Conservation (phyloP, 306 rosid species). For the Erythrophleum fordii region DNA sequence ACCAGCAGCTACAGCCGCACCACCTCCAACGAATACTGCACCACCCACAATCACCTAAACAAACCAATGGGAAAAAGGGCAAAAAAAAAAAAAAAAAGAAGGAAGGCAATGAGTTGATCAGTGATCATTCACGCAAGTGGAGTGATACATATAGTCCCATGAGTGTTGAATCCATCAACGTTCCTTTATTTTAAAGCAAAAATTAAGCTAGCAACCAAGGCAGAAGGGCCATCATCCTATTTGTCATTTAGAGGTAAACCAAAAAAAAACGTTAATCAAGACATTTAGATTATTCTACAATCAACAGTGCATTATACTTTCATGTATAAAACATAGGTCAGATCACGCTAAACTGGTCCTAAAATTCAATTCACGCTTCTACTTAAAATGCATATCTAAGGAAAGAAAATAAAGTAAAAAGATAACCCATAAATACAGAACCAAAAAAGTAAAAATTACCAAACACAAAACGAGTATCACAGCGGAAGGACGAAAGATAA, state of each 20-base stretch:
- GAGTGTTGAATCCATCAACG: background rate
- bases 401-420: background rate
- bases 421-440: background rate
- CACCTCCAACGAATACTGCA: constrained; percentile 60
- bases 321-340: background rate
- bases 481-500: background rate
- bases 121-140: background rate
- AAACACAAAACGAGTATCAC: background rate
- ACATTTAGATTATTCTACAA: background rate
- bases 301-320: background rate
- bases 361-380: background rate
- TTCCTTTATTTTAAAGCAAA: background rate
- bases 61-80: background rate
- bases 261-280: background rate
- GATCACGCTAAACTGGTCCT: background rate
- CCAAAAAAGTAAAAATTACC: background rate
- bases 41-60: constrained; percentile 78
- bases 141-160: background rate
- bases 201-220: background rate
- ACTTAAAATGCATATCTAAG: background rate
- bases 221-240: background rate
- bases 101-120: background rate
- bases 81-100: no score
- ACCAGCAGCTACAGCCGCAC: constrained; percentile 57
- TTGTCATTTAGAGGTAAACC: background rate